Conservation (phyloP, 768 basidiomycete species). For the Russula earlei region DNA sequence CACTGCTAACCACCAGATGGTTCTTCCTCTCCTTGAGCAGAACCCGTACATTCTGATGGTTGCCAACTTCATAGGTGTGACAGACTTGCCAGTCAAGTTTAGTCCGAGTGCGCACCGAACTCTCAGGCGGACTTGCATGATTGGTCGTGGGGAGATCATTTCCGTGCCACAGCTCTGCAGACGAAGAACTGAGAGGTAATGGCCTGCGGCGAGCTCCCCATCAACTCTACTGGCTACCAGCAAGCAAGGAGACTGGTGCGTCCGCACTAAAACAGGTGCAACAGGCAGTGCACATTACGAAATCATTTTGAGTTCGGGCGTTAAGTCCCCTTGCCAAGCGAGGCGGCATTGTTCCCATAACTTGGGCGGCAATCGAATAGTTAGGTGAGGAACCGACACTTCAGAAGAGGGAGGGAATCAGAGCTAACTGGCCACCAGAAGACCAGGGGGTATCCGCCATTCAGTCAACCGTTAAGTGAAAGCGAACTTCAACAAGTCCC, state of each 20-base stretch:
- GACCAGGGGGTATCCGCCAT: no score
- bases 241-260: background rate
- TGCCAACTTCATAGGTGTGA: background rate
- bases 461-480: no score
- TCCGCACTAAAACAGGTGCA: background rate
- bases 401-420: background rate
- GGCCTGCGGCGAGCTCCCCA: background rate
- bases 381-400: background rate
- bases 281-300: no score
- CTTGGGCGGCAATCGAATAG: no score
- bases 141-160: background rate
- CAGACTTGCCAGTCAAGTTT: background rate
- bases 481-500: constrained; percentile 7
- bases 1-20: background rate
- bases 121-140: background rate
- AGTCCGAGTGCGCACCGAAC: background rate
- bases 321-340: no score
- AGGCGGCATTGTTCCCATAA: background rate
- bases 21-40: background rate
- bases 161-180: background rate
- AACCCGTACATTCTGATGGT: background rate
- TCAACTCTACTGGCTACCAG: background rate
- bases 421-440: no score
- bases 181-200: background rate
- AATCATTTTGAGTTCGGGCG: background rate